Evolutionary conservation across 2,329 filamentous ascomycete genomes (phyloP).

Genomic region (Colletotrichum sp.): DNA sequence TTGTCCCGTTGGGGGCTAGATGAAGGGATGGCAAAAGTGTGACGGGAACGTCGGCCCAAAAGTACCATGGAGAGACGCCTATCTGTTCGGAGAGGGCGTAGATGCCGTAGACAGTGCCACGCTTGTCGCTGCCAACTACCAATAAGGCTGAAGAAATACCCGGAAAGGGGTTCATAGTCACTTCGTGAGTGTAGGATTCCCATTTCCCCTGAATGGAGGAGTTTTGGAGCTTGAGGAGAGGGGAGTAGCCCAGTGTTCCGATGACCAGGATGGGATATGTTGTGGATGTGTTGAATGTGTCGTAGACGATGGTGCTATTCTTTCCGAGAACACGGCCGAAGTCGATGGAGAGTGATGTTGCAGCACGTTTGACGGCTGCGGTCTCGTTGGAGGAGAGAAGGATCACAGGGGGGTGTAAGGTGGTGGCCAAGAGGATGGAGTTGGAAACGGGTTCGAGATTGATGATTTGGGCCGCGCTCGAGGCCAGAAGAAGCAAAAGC

Average conservation of each 20-base stretch:
- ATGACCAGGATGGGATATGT: not conserved
- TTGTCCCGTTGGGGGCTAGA: slow-evolving; percentile 39
- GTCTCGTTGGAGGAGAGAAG: not conserved
- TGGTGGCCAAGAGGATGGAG: not conserved
- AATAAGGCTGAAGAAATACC: slow-evolving; percentile 53
- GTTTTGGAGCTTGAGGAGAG: slow-evolving; percentile 53
- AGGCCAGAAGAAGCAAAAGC: not conserved
- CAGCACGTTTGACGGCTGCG: slow-evolving; percentile 48
- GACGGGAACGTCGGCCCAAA: slow-evolving; percentile 59
- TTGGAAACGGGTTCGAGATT: not conserved
- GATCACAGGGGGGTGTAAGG: not conserved
- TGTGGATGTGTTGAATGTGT: not conserved
- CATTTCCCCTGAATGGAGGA: slow-evolving; percentile 52
- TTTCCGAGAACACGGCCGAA: slow-evolving; percentile 54
- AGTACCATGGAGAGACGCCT: slow-evolving; percentile 65
- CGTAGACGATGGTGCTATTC: not conserved
- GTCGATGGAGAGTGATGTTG: slow-evolving; percentile 52
- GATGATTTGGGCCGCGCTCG: not conserved
- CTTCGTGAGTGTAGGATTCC: slow-evolving; percentile 56
- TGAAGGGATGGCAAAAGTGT: slow-evolving; percentile 49
- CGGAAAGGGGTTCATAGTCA: slow-evolving; percentile 41
- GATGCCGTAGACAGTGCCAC: slow-evolving; percentile 61
- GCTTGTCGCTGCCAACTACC: slow-evolving; percentile 53
- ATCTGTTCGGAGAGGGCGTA: slow-evolving; percentile 65
- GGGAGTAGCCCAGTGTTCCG: slow-evolving; percentile 31